Evolutionary conservation across 495 filamentous ascomycete species (phyloP).

Genomic region (Bathelium albidoporum): DNA sequence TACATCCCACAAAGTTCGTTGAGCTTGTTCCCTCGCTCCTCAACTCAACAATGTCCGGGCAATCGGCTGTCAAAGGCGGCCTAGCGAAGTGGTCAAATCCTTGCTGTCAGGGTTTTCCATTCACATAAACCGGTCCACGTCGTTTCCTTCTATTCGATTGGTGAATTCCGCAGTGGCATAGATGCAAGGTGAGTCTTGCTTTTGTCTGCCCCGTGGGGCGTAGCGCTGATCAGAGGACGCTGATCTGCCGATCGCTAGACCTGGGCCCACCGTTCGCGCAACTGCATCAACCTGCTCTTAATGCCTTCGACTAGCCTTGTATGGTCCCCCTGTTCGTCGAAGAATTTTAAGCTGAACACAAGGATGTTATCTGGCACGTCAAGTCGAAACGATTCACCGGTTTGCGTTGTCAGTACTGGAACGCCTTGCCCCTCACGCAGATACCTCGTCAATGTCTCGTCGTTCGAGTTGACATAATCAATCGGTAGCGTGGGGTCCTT

Average conservation of each 20-base stretch:
- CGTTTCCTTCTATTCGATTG: too few relatives aligned
- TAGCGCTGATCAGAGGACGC: not conserved
- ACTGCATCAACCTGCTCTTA: constrained; percentile 17
- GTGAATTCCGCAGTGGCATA: too few relatives aligned
- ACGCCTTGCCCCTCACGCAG: constrained; percentile 32
- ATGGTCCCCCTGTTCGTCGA: constrained; percentile 34
- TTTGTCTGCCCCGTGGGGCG: not conserved
- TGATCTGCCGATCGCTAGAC: not conserved
- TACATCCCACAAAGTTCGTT: too few relatives aligned
- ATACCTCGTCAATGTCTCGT: constrained; percentile 31
- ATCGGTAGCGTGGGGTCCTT: constrained; percentile 13
- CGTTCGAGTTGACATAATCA: constrained; percentile 27
- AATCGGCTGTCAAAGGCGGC: too few relatives aligned
- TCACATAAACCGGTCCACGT: too few relatives aligned
- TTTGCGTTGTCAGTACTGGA: constrained; percentile 27
- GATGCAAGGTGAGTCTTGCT: not conserved
- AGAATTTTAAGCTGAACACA: constrained; percentile 33
- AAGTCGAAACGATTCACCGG: constrained; percentile 18
- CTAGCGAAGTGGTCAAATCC: too few relatives aligned
- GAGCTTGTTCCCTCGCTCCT: too few relatives aligned
- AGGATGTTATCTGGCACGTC: constrained; percentile 35
- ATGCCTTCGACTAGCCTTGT: constrained; percentile 38
- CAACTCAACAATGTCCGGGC: too few relatives aligned
- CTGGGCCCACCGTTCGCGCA: not conserved
- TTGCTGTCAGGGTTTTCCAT: too few relatives aligned